A percentile compares a stretch with the other conserved stretches of the same genome.
Conservation (phyloP, 192 early-diverging fungal genomes). For the Lunasporangiospora selenospora region DNA sequence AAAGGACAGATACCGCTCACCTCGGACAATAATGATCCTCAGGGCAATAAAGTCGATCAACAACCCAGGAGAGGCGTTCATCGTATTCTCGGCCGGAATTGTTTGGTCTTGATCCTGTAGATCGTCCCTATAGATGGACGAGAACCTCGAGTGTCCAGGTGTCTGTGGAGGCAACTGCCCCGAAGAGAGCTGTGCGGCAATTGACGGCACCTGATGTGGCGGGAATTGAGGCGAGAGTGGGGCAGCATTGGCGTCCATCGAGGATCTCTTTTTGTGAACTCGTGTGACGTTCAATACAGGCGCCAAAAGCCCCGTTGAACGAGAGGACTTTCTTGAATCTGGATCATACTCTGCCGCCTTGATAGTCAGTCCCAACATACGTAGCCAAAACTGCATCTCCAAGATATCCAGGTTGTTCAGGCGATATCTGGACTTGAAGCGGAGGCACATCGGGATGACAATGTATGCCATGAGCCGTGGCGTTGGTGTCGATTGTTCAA, state of each 20-base stretch:
- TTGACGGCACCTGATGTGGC: neutral
- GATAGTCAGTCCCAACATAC: constrained; percentile 31
- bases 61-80: constrained; percentile 42
- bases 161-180: constrained; percentile 6
- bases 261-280: constrained; percentile 3
- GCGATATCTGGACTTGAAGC: constrained; percentile 46
- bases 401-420: constrained; percentile 27
- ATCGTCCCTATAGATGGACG: constrained; percentile 9
- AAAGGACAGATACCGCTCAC: constrained; percentile 50
- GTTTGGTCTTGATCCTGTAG: constrained; percentile 7
- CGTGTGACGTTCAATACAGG: constrained; percentile 26
- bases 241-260: neutral
- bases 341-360: constrained; percentile 40
- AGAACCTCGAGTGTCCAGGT: constrained; percentile 7
- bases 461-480: constrained; percentile 55
- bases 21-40: constrained; percentile 60
- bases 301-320: constrained; percentile 24
- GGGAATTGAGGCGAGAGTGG: constrained; percentile 9
- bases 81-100: constrained; percentile 1
- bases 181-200: neutral
- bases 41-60: constrained; percentile 59
- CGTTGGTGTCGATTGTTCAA: constrained; percentile 52
- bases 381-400: constrained; percentile 44
- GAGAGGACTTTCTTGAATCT: constrained; percentile 8
- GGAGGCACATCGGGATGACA: constrained; percentile 57